These are phyloP conservation scores for Calonectria pseudoturangicola DNA, from an alignment of 2,329 filamentous ascomycete genomes.

Conservation along the genomic window DNA sequence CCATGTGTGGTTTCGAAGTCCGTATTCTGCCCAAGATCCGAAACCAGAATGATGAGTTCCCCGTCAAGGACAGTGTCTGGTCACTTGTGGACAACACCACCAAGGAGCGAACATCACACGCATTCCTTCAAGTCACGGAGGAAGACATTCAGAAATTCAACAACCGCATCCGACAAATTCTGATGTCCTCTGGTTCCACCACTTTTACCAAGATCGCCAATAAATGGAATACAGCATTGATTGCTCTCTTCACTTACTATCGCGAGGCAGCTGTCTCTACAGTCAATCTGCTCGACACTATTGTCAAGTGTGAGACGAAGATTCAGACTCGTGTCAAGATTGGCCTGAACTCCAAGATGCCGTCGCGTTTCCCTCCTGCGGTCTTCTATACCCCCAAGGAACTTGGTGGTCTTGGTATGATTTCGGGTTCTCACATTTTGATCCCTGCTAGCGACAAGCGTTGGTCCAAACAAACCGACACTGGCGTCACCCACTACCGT, in stretches of 20 bases:
- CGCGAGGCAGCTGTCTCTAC: slow-evolving; percentile 98
- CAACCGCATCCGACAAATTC: slow-evolving; percentile 97
- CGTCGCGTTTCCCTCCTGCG: slow-evolving; percentile 96
- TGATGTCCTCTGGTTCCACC: slow-evolving; percentile 99
- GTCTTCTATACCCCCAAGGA: slow-evolving; percentile 99
- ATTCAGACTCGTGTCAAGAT: slow-evolving; percentile 99
- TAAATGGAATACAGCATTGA: slow-evolving; percentile 99
- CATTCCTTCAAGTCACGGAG: slow-evolving; percentile 97
- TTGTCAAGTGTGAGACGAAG: slow-evolving; percentile 99
- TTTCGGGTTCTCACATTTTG: slow-evolving; percentile 97
- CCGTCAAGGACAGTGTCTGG: slow-evolving; percentile 98
- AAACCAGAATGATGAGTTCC: slow-evolving; percentile 97
- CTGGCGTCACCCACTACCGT: slow-evolving; percentile 96
- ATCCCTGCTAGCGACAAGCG: slow-evolving; percentile 98
- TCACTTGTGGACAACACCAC: slow-evolving; percentile 96
- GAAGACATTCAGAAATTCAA: slow-evolving; percentile 99
- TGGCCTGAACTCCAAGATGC: slow-evolving; percentile 99
- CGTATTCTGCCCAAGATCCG: slow-evolving; percentile 96
- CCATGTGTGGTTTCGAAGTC: slow-evolving; percentile 98
- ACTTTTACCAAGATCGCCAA: slow-evolving; percentile 99
- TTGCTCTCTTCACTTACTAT: slow-evolving; percentile 98
- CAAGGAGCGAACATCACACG: slow-evolving; percentile 97
- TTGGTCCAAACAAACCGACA: slow-evolving; percentile 98
- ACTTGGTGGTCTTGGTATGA: slow-evolving; percentile 97
- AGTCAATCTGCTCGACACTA: slow-evolving; percentile 93